Conservation (phyloP, 208 protist species). For the Wallacemonas sp. region DNA sequence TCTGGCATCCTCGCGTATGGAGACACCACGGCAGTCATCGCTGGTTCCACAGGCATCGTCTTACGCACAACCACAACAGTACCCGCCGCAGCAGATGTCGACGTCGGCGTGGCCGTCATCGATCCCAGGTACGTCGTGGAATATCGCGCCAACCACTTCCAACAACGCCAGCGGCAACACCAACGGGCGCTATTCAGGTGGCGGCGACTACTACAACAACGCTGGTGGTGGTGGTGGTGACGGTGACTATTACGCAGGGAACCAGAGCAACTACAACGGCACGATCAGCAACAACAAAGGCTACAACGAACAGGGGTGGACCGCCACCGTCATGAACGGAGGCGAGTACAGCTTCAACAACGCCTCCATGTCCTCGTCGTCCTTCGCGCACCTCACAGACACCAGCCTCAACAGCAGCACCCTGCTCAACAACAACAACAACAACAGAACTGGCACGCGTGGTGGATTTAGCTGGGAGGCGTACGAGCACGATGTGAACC, state of each 20-base stretch:
- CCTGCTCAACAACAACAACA: not conserved
- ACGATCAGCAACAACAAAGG: conserved; percentile 13
- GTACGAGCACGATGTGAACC: conserved; percentile 55
- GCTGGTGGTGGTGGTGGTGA: no score
- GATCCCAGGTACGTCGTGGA: no score
- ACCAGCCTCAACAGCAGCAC: not conserved
- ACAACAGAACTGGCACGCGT: not conserved
- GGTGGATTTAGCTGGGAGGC: conserved; percentile 64
- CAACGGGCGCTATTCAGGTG: no score
- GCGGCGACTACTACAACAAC: not conserved
- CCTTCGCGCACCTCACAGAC: not conserved
- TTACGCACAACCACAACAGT: not conserved
- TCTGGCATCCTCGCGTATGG: no score
- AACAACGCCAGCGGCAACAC: no score
- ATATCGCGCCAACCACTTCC: no score
- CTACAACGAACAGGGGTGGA: conserved; percentile 5
- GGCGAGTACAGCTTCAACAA: not conserved
- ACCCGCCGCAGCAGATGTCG: not conserved
- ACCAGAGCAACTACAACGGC: not conserved
- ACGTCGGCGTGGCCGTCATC: not conserved
- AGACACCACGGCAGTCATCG: conserved; percentile 24
- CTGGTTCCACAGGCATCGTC: conserved; percentile 4
- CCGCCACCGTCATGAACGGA: conserved; percentile 2
- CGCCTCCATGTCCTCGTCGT: not conserved
- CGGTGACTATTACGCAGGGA: no score